Evolutionary conservation across 805 yeast genomes (phyloP), one percentile per base, ranked within the genome.

Genomic region (Wickerhamiella bombiphila): DNA sequence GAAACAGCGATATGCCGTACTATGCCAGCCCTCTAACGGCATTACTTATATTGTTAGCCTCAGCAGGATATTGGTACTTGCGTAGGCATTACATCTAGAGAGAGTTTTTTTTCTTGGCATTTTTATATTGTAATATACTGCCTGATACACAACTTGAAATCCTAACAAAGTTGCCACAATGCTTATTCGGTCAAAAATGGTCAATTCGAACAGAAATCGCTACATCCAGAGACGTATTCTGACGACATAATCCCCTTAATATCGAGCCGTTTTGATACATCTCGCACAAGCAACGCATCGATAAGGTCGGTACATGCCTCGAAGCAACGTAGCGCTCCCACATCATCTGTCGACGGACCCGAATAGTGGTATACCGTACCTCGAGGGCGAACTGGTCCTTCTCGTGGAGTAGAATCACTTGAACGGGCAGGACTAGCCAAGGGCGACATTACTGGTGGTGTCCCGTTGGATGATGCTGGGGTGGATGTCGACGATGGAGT

Each of bases 271-370:
- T 5, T 8, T 31, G 6, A 5, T 16, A 31, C 8, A 38, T 77
- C 76, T 35, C 91, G 68, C n/a, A 72, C 72, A 43, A 88, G 63
- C 31, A 86, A 80, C 47, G 53, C 64, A 41, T 62, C 61, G 32
- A 86, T 78, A 53, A 86, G 63, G 4, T 64, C 65, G 20, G 72
- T 59, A 48, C 86, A 72, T 1, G 69, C 75, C 49, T 81, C 74
- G 16, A 24, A 24, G 26, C 26, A 24, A 24, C 26, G 26, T 9
- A 9, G 26, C 13, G 26, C 26, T n/a, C n/a, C n/a, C n/a, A n/a
- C n/a, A 9, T 9, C 11, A 24, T 24, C 26, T 9, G 26, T 24
- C 26, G 9, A 9, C 13, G 26, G 26, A 24, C 9, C 11, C 11
- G 11, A 9, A 13, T 9, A 9, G 13, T 24, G 26, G 13, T 9